Base-by-base conservation (phyloP, 495 filamentous ascomycete species). In the Lophiostoma macrostomum region DNA sequence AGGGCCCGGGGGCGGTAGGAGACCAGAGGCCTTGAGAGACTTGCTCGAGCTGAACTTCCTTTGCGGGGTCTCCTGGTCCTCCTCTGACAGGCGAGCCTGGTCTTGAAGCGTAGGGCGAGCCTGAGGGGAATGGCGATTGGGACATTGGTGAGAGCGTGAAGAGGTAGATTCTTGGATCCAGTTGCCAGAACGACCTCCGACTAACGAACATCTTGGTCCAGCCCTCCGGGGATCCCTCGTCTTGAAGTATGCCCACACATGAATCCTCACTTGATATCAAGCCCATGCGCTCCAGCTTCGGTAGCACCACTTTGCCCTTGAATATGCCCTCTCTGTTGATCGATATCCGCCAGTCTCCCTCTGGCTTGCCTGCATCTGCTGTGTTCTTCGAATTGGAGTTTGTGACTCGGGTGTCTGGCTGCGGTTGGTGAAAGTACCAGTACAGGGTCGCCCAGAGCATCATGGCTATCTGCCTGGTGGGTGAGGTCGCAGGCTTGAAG, bases 371-470 rank as follows among this genome's bases (percentile, higher is more conserved):
- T 1, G 69, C 64, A 16, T 73, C 69, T 2, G 90, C 84, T 0
- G 88, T 86, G 51, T 77, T 56, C 53, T 75, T 77, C 13, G 81
- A 86, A 2, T 78, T 75, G n/a, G 77, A 74, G 8, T 78, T 87
- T 11, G 73, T 74, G 19, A 91, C 47, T 32, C 76, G 77, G 0
- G 74, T 67, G 1, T 63, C 37, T 1, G 86, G 84, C 28, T 76
- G 71, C 1, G 78, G 76, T 57, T 88, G 85, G 65, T 96, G 90
- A 66, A 97, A 98, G 71, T 97, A 98, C 94, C 94, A 97, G 69
- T 85, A 94, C 27, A 97, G 71, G 1, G 88, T 90, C 23, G 88
- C 81, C 90, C 91, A 98, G 5, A 97, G 79, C 88, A 96, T 91
- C 87, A 95, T 87, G 50, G 91, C 91, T 50, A 95, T 84, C 69